Percentiles rank a stretch among this genome's conserved stretches.
Conservation (phyloP, 2,329 filamentous ascomycete species). For the Penicillium sp. region DNA sequence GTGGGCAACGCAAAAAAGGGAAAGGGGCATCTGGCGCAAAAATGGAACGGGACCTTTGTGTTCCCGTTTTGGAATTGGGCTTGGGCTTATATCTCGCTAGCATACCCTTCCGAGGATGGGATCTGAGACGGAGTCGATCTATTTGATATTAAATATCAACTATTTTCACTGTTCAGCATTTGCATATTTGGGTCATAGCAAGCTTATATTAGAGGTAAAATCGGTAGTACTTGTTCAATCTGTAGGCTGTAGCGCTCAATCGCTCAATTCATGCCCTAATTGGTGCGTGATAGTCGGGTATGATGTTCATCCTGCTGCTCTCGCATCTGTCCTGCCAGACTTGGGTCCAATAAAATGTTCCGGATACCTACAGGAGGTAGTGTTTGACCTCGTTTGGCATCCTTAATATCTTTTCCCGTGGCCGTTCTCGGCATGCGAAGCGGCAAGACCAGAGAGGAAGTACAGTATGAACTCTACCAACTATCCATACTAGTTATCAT, state of each 20-base stretch:
- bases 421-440: not conserved
- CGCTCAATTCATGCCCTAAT: not conserved
- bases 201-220: not conserved
- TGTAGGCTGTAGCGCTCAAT: not conserved
- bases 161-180: not conserved
- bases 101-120: not conserved
- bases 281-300: not conserved
- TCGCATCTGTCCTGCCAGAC: not conserved
- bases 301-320: not conserved
- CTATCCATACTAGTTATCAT: not conserved
- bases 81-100: not conserved
- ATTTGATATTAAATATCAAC: not conserved
- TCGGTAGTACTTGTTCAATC: not conserved
- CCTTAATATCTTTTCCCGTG: not conserved
- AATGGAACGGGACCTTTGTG: not conserved
- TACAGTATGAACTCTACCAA: not conserved
- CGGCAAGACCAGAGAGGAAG: not conserved
- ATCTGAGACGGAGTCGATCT: not conserved
- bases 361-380: not conserved
- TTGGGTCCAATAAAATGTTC: too few relatives aligned
- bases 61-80: not conserved
- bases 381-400: not conserved
- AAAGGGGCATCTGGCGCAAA: slow-evolving; percentile 1
- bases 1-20: not conserved
- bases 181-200: too few relatives aligned